Evolutionary conservation across 208 protist species (phyloP).

Genomic region (Acanthamoeba royreba): DNA sequence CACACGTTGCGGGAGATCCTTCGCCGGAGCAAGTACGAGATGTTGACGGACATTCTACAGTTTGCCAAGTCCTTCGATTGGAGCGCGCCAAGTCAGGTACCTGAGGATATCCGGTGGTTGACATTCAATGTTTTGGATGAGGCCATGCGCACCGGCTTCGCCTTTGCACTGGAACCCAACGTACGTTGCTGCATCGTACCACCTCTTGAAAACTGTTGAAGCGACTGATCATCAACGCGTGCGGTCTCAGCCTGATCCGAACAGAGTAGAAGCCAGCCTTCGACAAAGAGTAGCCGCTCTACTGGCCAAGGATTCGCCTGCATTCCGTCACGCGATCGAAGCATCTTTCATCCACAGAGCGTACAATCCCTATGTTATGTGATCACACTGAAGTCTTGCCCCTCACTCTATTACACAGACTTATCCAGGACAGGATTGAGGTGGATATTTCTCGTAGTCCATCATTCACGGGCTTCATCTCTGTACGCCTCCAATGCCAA

Average conservation of each 20-base stretch:
- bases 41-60: background rate
- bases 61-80: background rate
- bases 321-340: background rate
- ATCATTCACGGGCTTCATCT: background rate
- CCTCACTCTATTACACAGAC: background rate
- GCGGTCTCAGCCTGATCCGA: background rate
- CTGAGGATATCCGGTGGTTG: background rate
- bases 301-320: background rate
- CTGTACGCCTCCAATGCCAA: background rate
- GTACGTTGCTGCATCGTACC: background rate
- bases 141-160: background rate
- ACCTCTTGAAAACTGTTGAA: background rate
- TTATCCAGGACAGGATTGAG: background rate
- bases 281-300: background rate
- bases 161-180: background rate
- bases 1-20: background rate
- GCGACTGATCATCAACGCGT: background rate
- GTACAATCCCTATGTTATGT: too few species aligned
- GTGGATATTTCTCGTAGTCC: background rate
- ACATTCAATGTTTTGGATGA: background rate
- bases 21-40: background rate
- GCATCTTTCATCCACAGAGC: background rate
- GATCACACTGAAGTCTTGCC: background rate
- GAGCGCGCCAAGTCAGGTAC: background rate
- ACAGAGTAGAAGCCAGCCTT: background rate